A percentile compares a stretch with the other conserved stretches of the same genome.
Conservation (phyloP, 371 early-diverging fungal species). For the Mortierella sp. region DNA sequence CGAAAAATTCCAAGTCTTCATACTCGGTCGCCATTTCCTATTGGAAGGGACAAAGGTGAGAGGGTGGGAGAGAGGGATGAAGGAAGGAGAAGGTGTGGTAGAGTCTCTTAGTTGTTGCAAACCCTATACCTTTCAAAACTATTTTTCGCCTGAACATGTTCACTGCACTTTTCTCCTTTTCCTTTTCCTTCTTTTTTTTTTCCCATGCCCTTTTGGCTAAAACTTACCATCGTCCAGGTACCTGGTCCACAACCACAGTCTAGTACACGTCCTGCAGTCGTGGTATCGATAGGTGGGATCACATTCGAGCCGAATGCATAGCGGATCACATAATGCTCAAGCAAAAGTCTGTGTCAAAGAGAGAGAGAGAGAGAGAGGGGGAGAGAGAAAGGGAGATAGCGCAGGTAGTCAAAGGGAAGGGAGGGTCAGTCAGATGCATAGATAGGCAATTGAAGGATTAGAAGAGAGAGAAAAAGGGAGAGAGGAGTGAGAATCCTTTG, state of each 20-base stretch:
- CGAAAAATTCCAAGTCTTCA: constrained; percentile 54
- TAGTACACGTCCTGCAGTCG: constrained; percentile 33
- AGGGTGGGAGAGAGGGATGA: not conserved
- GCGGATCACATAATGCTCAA: constrained; percentile 50
- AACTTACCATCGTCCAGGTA: constrained; percentile 51
- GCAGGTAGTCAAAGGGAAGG: too few relatives aligned
- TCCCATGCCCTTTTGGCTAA: too few relatives aligned
- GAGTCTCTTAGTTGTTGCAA: too few relatives aligned
- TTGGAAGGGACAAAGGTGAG: not conserved
- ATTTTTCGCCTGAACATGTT: too few relatives aligned
- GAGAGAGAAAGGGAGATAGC: not conserved
- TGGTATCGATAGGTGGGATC: constrained; percentile 41
- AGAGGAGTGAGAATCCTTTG: too few relatives aligned
- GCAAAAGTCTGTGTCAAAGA: constrained; percentile 14
- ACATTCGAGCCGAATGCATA: constrained; percentile 48
- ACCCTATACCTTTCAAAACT: too few relatives aligned
- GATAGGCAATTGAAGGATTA: too few relatives aligned
- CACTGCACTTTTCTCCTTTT: too few relatives aligned
- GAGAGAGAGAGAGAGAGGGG: not conserved
- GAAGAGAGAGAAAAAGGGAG: too few relatives aligned
- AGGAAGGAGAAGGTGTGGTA: too few relatives aligned
- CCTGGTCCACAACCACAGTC: constrained; percentile 52
- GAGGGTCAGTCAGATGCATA: constrained; percentile 46
- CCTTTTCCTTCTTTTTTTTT: not conserved
- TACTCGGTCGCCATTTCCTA: constrained; percentile 53